Evolutionary conservation across 768 basidiomycete genomes (phyloP), one percentile per base, ranked within the genome.

Genomic region (Naganishia kalamii): DNA sequence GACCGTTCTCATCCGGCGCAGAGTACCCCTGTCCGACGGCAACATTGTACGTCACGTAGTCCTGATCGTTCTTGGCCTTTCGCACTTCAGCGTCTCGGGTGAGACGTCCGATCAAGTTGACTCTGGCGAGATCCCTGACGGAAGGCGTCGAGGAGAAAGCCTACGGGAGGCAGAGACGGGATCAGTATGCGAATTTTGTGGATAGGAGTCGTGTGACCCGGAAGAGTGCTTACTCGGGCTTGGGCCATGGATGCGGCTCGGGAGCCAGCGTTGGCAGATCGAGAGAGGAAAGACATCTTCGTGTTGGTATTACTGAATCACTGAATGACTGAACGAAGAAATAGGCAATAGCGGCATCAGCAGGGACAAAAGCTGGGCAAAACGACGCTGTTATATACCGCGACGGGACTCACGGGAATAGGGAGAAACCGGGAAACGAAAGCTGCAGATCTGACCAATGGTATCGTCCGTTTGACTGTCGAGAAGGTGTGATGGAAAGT

Each of bases 201-300:
- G 37, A 40, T 57, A 57, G 54, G 54, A 40, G 54, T 37, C 17
- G 7, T 6, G n/a, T n/a, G 32, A 23, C 1, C n/a, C 1, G 3
- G 37, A 27, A 23, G 21, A 8, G n/a, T 29, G 54, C 54, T 32
- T 57, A 57, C 54, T 17, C 54, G 35, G 40, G 54, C 54, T 57
- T 57, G 54, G 11, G 40, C 35, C 54, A 57, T 57, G 23, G 54
- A 57, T 6, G 54, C 54, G 54, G 54, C 23, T 57, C 54, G 54
- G 6, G 54, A 37, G 23, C 54, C 37, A 40, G 54, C 54, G 12
- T 57, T 40, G 27, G 27, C 54, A 25, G 54, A 57, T 40, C 54
- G 54, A 27, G 54, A 57, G 54, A 57, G 54, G 35, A 57, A 57
- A 40, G 54, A 57, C 54, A 57, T 57, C 21, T 57, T 57, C 19